Percentiles rank a stretch among this genome's conserved stretches.
phyloP scores from a whole-genome alignment of 2,329 filamentous ascomycete genomes.

The Fusarium mangiferae region DNA sequence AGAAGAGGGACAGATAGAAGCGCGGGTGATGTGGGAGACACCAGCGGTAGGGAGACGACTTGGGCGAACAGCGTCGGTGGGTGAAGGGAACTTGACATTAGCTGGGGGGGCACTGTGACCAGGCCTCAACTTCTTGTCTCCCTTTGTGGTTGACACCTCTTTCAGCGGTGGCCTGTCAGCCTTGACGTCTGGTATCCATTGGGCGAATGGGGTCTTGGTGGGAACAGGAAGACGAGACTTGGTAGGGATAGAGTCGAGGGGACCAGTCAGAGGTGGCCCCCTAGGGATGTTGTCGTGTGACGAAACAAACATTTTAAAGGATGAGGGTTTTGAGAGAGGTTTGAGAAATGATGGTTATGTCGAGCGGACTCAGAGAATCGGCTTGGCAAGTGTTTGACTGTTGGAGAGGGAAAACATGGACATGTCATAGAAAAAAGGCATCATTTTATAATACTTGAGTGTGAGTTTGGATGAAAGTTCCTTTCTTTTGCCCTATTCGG shows the following conservation, averaged over 20 bases:
- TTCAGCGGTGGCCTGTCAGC: not conserved
- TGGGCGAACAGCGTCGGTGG: not conserved
- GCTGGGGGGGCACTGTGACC: not conserved
- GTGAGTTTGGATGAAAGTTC: not conserved
- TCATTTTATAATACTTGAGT: not conserved
- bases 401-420: not conserved
- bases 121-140: not conserved
- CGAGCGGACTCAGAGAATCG: not conserved
- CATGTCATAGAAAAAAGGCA: not conserved
- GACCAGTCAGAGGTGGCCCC: not conserved
- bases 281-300: too few relatives aligned
- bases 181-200: not conserved
- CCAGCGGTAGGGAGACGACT: not conserved
- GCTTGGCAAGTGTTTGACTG: not conserved
- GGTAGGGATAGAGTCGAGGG: not conserved
- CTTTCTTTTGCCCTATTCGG: not conserved
- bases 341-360: not conserved
- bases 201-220: not conserved
- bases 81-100: not conserved
- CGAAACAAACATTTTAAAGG: rapidly evolving
- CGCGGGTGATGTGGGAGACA: not conserved
- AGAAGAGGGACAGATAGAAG: not conserved
- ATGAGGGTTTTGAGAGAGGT: too few relatives aligned
- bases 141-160: not conserved
- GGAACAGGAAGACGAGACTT: not conserved